Conservation (phyloP, 2,329 filamentous ascomycete genomes). For the Fusarium pseudoanthophilum region DNA sequence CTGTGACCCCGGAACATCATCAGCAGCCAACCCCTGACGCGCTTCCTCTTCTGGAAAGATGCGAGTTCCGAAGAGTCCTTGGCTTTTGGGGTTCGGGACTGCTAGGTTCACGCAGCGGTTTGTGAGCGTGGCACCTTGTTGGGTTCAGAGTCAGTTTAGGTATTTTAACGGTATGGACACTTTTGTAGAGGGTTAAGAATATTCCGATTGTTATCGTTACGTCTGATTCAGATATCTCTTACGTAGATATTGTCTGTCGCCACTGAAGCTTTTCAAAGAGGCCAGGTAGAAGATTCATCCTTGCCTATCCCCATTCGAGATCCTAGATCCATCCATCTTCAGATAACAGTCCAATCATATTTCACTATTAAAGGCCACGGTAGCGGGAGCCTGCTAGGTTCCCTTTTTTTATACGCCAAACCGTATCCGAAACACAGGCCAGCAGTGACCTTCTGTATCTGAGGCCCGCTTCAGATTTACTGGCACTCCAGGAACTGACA, state of each 20-base stretch:
- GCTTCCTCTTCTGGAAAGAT: constrained; percentile 33
- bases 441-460: constrained; percentile 17
- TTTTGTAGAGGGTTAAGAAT: neutral
- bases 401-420: constrained; percentile 26
- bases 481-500: constrained; percentile 17
- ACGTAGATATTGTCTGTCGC: constrained; percentile 6
- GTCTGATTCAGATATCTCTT: neutral
- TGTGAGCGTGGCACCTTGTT: neutral
- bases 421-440: constrained; percentile 31
- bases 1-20: constrained; percentile 5
- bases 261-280: constrained; percentile 19
- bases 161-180: neutral
- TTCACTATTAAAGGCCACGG: constrained; percentile 35
- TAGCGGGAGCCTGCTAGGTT: constrained; percentile 32
- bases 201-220: neutral
- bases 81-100: constrained; percentile 15
- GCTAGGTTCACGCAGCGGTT: constrained; percentile 1
- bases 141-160: neutral
- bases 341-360: constrained; percentile 29
- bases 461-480: constrained; percentile 28
- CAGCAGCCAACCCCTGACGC: constrained; percentile 32
- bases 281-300: constrained; percentile 18
- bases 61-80: constrained; percentile 21
- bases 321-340: constrained; percentile 33
- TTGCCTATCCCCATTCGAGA: constrained; percentile 30